Evolutionary conservation across 2,329 filamentous ascomycete genomes (phyloP).

Genomic region (Aspergillaceae sp.): DNA sequence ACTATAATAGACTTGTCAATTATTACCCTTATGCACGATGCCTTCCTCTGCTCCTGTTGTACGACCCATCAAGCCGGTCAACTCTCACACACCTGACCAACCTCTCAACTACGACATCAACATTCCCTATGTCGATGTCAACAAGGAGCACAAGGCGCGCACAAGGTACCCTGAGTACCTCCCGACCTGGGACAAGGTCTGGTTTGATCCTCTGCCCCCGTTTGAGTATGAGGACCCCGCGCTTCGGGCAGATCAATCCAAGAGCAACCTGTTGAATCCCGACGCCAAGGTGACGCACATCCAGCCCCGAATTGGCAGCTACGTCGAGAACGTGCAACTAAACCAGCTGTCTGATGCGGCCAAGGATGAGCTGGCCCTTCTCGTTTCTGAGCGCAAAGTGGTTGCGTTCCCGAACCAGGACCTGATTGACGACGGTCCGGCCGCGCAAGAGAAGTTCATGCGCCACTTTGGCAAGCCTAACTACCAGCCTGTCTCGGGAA

Average conservation of each 20-base stretch:
- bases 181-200: constrained; percentile 40
- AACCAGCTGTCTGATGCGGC: constrained; percentile 39
- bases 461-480: constrained; percentile 39
- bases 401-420: constrained; percentile 46
- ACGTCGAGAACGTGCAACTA: constrained; percentile 40
- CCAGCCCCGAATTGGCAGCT: constrained; percentile 35
- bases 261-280: constrained; percentile 27
- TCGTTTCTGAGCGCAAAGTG: constrained; percentile 59
- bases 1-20: no score
- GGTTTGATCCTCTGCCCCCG: constrained; percentile 38
- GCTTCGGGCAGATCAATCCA: constrained; percentile 35
- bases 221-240: constrained; percentile 42
- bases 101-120: constrained; percentile 42
- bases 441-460: constrained; percentile 37
- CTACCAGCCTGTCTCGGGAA: constrained; percentile 38
- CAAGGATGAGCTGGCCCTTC: constrained; percentile 49
- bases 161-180: constrained; percentile 40
- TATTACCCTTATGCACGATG: constrained; percentile 10
- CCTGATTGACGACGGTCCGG: constrained; percentile 38
- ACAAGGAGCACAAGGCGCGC: constrained; percentile 28
- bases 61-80: constrained; percentile 17
- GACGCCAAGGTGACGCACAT: constrained; percentile 30
- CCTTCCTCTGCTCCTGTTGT: constrained; percentile 25
- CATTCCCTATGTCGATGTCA: constrained; percentile 39
- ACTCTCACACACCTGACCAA: constrained; percentile 20